Conservation (phyloP, 768 basidiomycete species). For the Scleroderma citrinum region DNA sequence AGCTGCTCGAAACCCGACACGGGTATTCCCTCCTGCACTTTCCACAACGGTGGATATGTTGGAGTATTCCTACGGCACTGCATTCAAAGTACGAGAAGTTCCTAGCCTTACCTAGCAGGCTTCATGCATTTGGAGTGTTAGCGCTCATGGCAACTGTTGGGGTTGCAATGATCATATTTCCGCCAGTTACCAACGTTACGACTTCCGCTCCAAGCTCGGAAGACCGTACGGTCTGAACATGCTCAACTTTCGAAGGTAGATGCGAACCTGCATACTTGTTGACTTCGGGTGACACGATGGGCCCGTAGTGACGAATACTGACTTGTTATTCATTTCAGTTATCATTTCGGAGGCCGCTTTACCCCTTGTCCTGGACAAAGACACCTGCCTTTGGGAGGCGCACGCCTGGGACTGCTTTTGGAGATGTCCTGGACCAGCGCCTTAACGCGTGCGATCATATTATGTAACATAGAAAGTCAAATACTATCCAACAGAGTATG, state of each 20-base stretch:
- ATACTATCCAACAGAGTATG: too few species aligned
- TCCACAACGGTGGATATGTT: conserved; percentile 15
- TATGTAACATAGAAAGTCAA: conserved; percentile 48
- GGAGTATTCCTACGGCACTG: conserved; percentile 50
- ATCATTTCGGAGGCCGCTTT: conserved; percentile 81
- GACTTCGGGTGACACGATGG: conserved; percentile 45
- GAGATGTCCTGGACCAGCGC: conserved; percentile 66
- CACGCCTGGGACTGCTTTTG: conserved; percentile 80
- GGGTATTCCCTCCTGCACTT: conserved; percentile 9
- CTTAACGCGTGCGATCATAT: conserved; percentile 54
- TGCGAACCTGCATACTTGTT: conserved; percentile 75
- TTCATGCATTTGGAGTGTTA: conserved; percentile 32
- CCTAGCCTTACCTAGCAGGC: conserved; percentile 32
- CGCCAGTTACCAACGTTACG: conserved; percentile 62
- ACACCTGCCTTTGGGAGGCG: conserved; percentile 46
- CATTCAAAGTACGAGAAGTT: conserved; percentile 80
- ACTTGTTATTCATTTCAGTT: conserved; percentile 39
- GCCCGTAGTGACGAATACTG: too few species aligned
- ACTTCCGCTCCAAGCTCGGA: conserved; percentile 43
- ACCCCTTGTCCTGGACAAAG: conserved; percentile 50
- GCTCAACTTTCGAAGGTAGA: conserved; percentile 54
- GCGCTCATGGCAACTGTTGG: background rate
- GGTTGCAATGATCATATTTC: conserved; percentile 26
- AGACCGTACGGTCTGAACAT: conserved; percentile 38
- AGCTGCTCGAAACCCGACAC: conserved; percentile 13